Base-by-base conservation (phyloP, 2,329 filamentous ascomycete species). In the Cadophora luteo-olivacea region DNA sequence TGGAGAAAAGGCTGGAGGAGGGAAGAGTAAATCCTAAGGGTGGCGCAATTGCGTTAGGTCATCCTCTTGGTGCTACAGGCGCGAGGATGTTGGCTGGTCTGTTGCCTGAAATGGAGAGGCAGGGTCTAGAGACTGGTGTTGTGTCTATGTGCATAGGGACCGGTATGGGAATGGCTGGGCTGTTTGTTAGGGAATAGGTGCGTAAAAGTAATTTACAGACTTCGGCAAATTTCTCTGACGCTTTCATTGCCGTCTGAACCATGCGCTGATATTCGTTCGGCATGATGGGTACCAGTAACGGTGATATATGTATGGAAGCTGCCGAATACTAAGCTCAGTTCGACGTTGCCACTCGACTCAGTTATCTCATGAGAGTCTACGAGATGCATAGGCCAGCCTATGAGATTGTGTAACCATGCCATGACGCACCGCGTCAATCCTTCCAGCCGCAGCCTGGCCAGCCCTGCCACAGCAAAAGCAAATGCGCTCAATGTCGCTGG, bases 41-140 rank as follows among this genome's bases (percentile, higher is more conserved):
- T 69, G 94, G 95, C 38, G 95, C 94, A 2, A 97, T 97, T 79
- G 94, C 95, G n/a, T 82, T 97, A 29, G 95, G 95, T 1, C 95
- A 97, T 79, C 94, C 94, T 6, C 85, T 97, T 0, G 94, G 95
- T 58, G 94, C 94, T 38, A 97, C 94, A 5, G 93, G 93, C 41
- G 93, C 92, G 36, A 85, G 94, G 73, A 91, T 97, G 86, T 81
- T 94, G 75, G 62, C 79, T 95, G 73, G 74, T 85, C 75, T 87
- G 83, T 78, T 97, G 82, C 78, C 87, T 80, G 85, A 91, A 83
- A 77, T 92, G 88, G 82, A 88, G 80, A 80, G 92, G 74, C 85
- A 85, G 65, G 86, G 89, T 0, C 85, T 91, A 68, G 85, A 95
- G 79, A 83, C 97, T 60, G 94, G 94, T 73, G 92, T 97, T 55